Conservation (phyloP, 1,284 basidiomycete species). For the Irpex lacteus region DNA sequence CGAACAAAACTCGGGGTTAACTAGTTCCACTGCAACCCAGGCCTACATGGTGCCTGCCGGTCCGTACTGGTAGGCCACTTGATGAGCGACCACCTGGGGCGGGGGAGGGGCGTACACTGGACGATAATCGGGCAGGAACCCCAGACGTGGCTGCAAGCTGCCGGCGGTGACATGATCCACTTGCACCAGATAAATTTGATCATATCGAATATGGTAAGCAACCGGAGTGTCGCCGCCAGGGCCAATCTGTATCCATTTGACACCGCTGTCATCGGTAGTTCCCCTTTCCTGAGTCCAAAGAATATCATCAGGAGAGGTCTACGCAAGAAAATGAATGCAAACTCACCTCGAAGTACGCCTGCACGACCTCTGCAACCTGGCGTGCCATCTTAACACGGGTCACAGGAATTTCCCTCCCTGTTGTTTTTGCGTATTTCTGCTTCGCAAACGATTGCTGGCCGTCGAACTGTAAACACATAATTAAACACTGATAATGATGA, state of each 20-base stretch:
- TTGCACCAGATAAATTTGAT: background rate
- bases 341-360: conserved; percentile 5
- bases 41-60: too few species aligned
- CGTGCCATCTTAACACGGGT: background rate
- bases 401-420: background rate
- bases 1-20: too few species aligned
- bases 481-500: background rate
- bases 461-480: background rate
- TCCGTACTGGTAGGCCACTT: too few species aligned
- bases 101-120: too few species aligned
- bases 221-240: background rate
- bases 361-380: conserved; percentile 3
- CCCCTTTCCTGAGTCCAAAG: background rate
- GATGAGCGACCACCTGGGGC: too few species aligned
- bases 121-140: too few species aligned
- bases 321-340: background rate
- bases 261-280: background rate
- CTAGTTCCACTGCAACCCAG: too few species aligned
- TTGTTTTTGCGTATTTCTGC: conserved; percentile 1
- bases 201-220: background rate
- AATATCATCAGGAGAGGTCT: background rate
- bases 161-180: background rate
- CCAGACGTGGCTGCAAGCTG: background rate
- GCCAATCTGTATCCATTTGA: background rate
- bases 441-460: background rate